Conservation (phyloP, 2,329 filamentous ascomycete genomes). For the Penicillium sp. region DNA sequence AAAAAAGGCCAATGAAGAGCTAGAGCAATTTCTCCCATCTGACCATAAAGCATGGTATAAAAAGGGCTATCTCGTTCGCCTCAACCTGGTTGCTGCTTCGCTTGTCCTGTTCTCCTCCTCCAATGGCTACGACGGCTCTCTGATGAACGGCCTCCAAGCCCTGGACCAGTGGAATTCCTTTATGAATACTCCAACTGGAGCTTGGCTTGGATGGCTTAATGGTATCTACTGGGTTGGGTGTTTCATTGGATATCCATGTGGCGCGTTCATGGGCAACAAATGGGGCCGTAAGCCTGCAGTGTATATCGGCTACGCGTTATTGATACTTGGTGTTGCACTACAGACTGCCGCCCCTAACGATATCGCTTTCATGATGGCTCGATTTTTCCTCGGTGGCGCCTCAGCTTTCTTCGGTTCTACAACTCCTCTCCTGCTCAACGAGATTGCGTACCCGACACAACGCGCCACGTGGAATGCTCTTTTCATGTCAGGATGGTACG, state of each 20-base stretch:
- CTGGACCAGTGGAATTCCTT: constrained; percentile 35
- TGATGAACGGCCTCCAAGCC: constrained; percentile 44
- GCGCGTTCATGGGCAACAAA: not conserved
- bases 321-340: not conserved
- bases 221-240: constrained; percentile 45
- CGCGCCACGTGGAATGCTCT: constrained; percentile 43
- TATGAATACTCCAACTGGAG: constrained; percentile 35
- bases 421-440: not conserved
- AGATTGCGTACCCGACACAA: constrained; percentile 37
- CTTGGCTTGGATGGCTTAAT: constrained; percentile 43
- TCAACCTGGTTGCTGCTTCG: not conserved
- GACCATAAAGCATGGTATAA: not conserved
- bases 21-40: not conserved
- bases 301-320: not conserved
- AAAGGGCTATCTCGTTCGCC: not conserved
- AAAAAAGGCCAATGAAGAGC: not conserved
- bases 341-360: not conserved
- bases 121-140: constrained; percentile 1
- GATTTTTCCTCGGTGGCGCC: constrained; percentile 27
- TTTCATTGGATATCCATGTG: constrained; percentile 35
- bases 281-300: not conserved
- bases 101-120: constrained; percentile 27
- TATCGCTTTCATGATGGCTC: constrained; percentile 23
- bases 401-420: not conserved
- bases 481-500: constrained; percentile 44